Evolutionary conservation across 805 yeast species (phyloP), one percentile per base, ranked within the genome.

Genomic region (Ogataea chonburiensis): DNA sequence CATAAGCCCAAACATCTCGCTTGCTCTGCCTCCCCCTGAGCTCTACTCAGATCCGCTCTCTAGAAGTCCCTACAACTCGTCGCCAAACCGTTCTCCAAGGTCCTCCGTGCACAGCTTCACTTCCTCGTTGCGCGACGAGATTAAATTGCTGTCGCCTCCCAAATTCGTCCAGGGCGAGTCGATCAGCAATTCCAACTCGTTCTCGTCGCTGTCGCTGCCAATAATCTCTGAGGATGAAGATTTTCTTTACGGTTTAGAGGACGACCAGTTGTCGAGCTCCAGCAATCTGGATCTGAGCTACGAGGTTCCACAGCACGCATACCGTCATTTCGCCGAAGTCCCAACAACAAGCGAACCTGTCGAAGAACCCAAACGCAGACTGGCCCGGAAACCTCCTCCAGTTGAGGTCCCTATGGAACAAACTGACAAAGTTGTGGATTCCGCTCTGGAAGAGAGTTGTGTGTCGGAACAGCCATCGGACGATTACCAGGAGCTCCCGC

Each of bases 171-270:
- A 28, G 9, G 27, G 24, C 7, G 33, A 37, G 7, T 33, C 43
- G 3, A 16, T 36, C 12, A 40, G 38, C 24, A 31, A 33, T 13
- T 43, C 47, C 19, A 42, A 40, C 20, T 48, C 53, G 10, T 33
- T 26, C 20, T 48, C 53, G 1, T 48, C 53, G 5, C 40, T 45
- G 10, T 42, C 47, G 2, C 29, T 48, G 11, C 53, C 53, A 3
- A 43, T 43, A 43, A 48, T 45, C 3, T 48, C 53, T 2, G 53
- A 48, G 29, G 53, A 48, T 29, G 53, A 48, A 26, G 36, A 31
- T 13, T 21, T 11, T 14, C 28, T 24, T 4, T 37, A 31, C 12
- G 25, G 18, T 4, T 8, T 28, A 11, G 21, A 26, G 17, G 38
- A 21, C 13, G 32, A 28, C 11, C 18, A 17, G 17, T 15, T 12